Evolutionary conservation across 495 filamentous ascomycete species (phyloP).

Genomic region (Penicillium paradoxum): DNA sequence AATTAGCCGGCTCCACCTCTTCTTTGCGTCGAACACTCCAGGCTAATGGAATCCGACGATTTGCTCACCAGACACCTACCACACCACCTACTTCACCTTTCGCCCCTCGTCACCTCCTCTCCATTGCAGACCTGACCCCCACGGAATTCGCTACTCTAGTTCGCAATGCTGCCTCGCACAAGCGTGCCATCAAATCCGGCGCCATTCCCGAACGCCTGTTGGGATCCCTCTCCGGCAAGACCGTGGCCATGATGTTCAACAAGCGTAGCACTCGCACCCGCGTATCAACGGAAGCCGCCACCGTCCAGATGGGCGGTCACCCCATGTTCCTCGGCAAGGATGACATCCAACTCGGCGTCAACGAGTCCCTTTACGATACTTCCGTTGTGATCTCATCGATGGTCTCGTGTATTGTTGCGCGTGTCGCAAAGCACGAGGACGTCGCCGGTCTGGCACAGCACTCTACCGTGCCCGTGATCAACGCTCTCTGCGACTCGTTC

Average conservation of each 20-base stretch:
- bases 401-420: constrained; percentile 84
- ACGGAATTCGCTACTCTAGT: constrained; percentile 76
- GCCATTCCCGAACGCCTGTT: constrained; percentile 53
- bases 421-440: constrained; percentile 79
- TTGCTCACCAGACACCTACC: constrained; percentile 32
- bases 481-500: constrained; percentile 81
- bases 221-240: constrained; percentile 61
- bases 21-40: constrained; percentile 30
- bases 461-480: constrained; percentile 87
- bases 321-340: constrained; percentile 94
- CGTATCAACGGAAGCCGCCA: constrained; percentile 85
- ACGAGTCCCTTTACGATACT: constrained; percentile 88
- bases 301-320: constrained; percentile 78
- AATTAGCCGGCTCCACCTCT: constrained; percentile 30
- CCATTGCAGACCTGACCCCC: constrained; percentile 77
- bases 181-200: constrained; percentile 70
- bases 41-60: constrained; percentile 34
- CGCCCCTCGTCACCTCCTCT: constrained; percentile 77
- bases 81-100: constrained; percentile 43
- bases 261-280: constrained; percentile 91
- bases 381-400: constrained; percentile 86
- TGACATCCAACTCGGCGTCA: constrained; percentile 95
- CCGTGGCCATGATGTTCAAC: constrained; percentile 91
- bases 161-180: constrained; percentile 70
- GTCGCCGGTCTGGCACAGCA: constrained; percentile 72